Evolutionary conservation across 768 basidiomycete species (phyloP), one percentile per base, ranked within the genome.

Genomic region (Pleurotus pulmonarius): DNA sequence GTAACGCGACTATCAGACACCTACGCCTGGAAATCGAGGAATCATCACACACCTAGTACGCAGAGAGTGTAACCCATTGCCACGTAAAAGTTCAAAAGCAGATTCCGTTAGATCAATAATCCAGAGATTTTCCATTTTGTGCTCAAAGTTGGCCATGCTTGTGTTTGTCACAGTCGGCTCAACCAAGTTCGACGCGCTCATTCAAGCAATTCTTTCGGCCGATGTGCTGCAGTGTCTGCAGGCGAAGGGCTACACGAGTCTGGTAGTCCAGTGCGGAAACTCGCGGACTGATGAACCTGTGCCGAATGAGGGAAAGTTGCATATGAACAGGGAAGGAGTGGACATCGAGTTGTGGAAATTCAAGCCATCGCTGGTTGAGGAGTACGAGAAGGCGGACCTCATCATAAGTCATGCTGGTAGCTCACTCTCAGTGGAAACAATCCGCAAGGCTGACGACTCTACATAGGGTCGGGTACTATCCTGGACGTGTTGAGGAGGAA

Each of bases 391-490:
- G 16, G 86, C 90, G 46, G 87, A 93, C 66, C 71, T 94, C 49
- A 81, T 99, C 51, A 88, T 99, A 39, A 91, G 92, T 62, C 96
- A 98, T 78, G 96, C 94, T 66, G 96, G 96, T 94, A 66, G 61
- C 11, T 8, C 9, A 34, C 29, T 34, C 11, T 34, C 29, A 34
- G 4, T 4, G 9, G 9, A 34, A 11, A 34, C 9, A 34, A 34
- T 11, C 9, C 29, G 11, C 29, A 34, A 34, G 29, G 29, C 29
- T 34, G 29, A 34, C 8, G 11, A 34, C 49, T 44, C 41, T 20
- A 20, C 57, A 20, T 58, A 98, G 96, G 96, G 52, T 89, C 96
- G 18, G 96, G 96, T 9, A 97, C 96, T 3, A 94, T 98, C 64
- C 79, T 98, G 26, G 92, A 96, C 45, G 92, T 87, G 8, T 75